Evolutionary conservation across 1,284 basidiomycete species (phyloP), one percentile per base, ranked within the genome.

Genomic region (Melampsora larici-populina): DNA sequence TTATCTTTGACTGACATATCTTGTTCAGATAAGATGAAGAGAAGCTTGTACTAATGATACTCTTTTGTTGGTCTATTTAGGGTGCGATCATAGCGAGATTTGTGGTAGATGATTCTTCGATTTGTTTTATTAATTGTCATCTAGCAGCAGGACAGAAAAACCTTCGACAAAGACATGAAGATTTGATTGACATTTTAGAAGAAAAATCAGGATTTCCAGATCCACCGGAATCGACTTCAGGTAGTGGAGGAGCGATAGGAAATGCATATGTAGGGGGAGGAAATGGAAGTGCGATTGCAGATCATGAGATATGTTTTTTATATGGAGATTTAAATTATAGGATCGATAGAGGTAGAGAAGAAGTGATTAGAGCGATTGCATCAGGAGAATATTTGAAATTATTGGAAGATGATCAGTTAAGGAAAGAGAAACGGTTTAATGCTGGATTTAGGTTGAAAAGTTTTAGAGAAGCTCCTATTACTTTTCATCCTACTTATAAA

Each of bases 61-160:
- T 67, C 13, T 2, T 24, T 46, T 46, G 67, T 31, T 79, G 43
- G 15, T 46, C 13, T 2, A 46, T 46, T 17, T 80, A 93, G 90
- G 96, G 96, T 18, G 94, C 91, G 0, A 94, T 98, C 78, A 88
- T 97, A 21, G 88, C 92, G 1, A 89, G 96, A n/a, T 88, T 97
- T 79, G 89, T 94, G 11, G 86, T 98, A 49, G 92, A 94, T 80
- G 79, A 83, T 85, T 91, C 93, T 1, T 94, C 92, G 0, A 84
- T 98, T 33, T 97, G 94, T 83, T 91, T 97, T 82, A 89, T 97
- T 85, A 99, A 99, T 84, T 93, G 93, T 80, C 96, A 99, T 86
- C 87, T 99, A 70, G 96, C 95, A 5, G 95, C 96, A 1, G 95
- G 96, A 0, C 94, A 97, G 82, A 88, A 88, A 79, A 90, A 92